Evolutionary conservation across 495 filamentous ascomycete genomes (phyloP).

Genomic region (Paragyromitra xinjiangensis): DNA sequence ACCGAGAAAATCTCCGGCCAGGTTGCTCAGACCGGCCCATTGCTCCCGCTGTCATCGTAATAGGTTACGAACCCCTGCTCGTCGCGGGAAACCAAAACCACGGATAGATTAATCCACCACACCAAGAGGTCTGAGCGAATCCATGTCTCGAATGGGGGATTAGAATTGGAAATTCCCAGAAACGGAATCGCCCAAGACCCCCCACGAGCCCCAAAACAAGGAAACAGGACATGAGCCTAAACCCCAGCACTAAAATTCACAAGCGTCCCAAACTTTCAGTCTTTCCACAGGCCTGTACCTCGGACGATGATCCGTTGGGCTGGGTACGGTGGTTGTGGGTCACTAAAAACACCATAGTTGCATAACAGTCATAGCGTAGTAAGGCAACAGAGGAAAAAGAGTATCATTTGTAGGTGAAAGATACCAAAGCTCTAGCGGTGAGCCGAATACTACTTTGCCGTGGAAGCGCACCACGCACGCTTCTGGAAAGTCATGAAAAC

Average conservation of each 20-base stretch:
- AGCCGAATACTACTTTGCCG: constrained; percentile 37
- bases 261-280: constrained; percentile 51
- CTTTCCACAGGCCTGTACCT: constrained; percentile 55
- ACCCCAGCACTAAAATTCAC: constrained; percentile 38
- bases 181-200: constrained; percentile 46
- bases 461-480: constrained; percentile 25
- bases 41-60: constrained; percentile 56
- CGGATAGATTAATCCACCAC: constrained; percentile 56
- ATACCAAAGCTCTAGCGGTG: constrained; percentile 40
- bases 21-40: constrained; percentile 47
- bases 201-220: constrained; percentile 50
- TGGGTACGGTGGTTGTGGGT: constrained; percentile 46
- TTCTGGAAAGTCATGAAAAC: constrained; percentile 44
- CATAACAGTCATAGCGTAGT: constrained; percentile 55
- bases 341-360: constrained; percentile 54
- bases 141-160: constrained; percentile 41
- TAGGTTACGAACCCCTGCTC: constrained; percentile 54
- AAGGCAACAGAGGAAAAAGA: constrained; percentile 13
- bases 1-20: constrained; percentile 55
- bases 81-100: constrained; percentile 53
- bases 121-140: constrained; percentile 51
- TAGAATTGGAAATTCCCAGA: constrained; percentile 41
- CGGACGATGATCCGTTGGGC: constrained; percentile 55
- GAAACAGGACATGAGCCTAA: constrained; percentile 46
- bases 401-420: constrained; percentile 39